Evolutionary conservation across 345 rosid species (phyloP), one percentile per base, ranked within the genome.

Genomic region (Linum tenue): DNA sequence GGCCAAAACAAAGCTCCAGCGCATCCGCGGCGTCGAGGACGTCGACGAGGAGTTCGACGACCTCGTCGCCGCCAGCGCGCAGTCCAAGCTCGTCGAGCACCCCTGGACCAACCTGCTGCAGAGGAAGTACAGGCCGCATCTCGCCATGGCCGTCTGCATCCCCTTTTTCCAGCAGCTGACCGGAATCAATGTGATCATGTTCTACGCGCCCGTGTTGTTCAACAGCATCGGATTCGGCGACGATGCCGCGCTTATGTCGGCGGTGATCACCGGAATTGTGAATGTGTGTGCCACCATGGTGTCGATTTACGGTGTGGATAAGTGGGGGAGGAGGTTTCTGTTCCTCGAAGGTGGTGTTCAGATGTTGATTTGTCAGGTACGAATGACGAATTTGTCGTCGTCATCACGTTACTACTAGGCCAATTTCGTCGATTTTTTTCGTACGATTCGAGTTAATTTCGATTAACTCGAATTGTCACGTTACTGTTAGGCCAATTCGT

Each of bases 121-220:
- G 37, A 85, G 87, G 62, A 95, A 95, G 68, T 91, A 95, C 10
- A 73, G 98, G 70, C 97, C 98, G 0, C 98, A 92, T 56, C 64
- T 92, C 2, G 77, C 89, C 0, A 81, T 92, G 91, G 90, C 95
- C 5, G 60, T 89, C 14, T 1, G 85, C 42, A 87, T 92, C 22
- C 98, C 98, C 0, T 82, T 86, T 65, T 92, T 92, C 66, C 98
- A 92, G 62, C 98, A 92, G 62, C 66, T 92, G 4, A 89, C 98
- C 0, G 96, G 98, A 4, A 89, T 89, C 65, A 86, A 89, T 56
- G 95, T 84, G 16, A 89, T 92, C 56, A 87, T 89, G 96, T 89
- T 92, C 50, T 92, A 92, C 35, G 92, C 98, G 0, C 98, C 98
- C 4, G 98, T 92, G 15, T 67, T 89, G 78, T 92, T 92, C 67